Percentiles rank a stretch among this genome's conserved stretches.
These are phyloP conservation scores for Geotrichum restrictum DNA, from an alignment of 1,139 yeast species.

Conservation along the genomic window DNA sequence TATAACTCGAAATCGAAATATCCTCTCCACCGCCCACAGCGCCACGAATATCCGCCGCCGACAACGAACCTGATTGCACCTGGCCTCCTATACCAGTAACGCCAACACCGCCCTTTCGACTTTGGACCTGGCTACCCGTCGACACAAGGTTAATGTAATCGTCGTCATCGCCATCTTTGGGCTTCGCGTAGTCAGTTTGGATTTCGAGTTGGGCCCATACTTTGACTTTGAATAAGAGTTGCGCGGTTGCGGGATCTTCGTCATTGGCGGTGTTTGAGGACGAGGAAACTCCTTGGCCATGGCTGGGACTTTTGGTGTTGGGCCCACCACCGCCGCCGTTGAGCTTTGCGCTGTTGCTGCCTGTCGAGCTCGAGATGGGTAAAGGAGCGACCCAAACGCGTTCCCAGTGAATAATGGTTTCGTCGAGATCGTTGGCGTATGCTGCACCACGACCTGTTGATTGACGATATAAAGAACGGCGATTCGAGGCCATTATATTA, in stretches of 20 bases:
- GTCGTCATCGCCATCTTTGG: slow-evolving; percentile 42
- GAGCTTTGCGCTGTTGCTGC: background rate
- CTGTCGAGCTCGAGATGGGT: slow-evolving; percentile 4
- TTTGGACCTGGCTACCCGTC: slow-evolving; percentile 17
- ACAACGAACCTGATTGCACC: slow-evolving; percentile 38
- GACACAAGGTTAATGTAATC: slow-evolving; percentile 39
- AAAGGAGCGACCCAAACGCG: slow-evolving; percentile 33
- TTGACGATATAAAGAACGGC: slow-evolving; percentile 34
- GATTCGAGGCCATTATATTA: slow-evolving; percentile 21
- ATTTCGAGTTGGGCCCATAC: slow-evolving; percentile 42
- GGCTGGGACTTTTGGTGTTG: too few species aligned
- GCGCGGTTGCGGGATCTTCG: slow-evolving; percentile 20
- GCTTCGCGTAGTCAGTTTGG: slow-evolving; percentile 32
- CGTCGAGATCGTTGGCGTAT: slow-evolving; percentile 32
- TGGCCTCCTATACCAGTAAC: slow-evolving; percentile 9
- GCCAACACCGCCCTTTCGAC: slow-evolving; percentile 9
- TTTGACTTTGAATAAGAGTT: slow-evolving; percentile 41
- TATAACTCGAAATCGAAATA: slow-evolving; percentile 43
- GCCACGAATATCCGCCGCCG: slow-evolving; percentile 59
- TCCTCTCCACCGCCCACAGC: slow-evolving; percentile 56
- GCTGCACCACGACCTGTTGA: slow-evolving; percentile 27
- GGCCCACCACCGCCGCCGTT: background rate
- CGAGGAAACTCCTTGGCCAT: background rate
- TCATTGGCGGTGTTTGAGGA: background rate
- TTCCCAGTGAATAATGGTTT: slow-evolving; percentile 32